Base-by-base conservation (phyloP, 2,329 filamentous ascomycete genomes). In the Trichoderma sp. region DNA sequence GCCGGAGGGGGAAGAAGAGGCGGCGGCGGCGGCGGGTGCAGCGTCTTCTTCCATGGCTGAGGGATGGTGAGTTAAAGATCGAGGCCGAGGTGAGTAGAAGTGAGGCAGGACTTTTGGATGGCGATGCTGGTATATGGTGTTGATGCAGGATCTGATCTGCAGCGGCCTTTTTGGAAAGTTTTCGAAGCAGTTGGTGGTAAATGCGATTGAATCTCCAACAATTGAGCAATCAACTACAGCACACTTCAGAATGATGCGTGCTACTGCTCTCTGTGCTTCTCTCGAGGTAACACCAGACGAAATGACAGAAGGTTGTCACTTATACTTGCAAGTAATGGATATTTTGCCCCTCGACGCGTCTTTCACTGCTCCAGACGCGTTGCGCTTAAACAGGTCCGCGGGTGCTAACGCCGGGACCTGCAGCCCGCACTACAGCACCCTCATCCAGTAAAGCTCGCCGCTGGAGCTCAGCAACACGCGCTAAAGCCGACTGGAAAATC, bases 311-410 rank as follows among this genome's bases (percentile, higher is more conserved):
- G 49, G 16, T 16, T 19, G 14, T 11, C 6, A 19, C 21, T 53
- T 27, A 5, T 11, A 33, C 21, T 27, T 27, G 27, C 27, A 14
- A 19, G 29, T 13, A 35, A 35, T 14, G 33, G 33, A 27, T 53
- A 16, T 64, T 49, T 24, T 29, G 61, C 70, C 72, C 71, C 73
- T 74, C 71, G 72, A 75, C 74, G 74, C 74, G 74, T 75, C 69
- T 35, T 40, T 58, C 29, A 56, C 52, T 57, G 56, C 59, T 43
- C 33, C 5, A 14, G 52, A 58, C 59, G 67, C 67, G 59, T 57
- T 57, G n/a, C 52, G 43, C 11, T 29, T 13, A 55, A 55, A 19
- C 21, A 14, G 24, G 21, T 21, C 21, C 5, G 7, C 10, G 7
- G 7, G 33, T 35, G 33, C 37, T 19, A 43, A 43, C 14, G 13